A percentile compares a stretch with the other conserved stretches of the same genome.
These are phyloP conservation scores for Xylaria sp. DNA, from an alignment of 2,329 filamentous ascomycete genomes.

Conservation along the genomic window DNA sequence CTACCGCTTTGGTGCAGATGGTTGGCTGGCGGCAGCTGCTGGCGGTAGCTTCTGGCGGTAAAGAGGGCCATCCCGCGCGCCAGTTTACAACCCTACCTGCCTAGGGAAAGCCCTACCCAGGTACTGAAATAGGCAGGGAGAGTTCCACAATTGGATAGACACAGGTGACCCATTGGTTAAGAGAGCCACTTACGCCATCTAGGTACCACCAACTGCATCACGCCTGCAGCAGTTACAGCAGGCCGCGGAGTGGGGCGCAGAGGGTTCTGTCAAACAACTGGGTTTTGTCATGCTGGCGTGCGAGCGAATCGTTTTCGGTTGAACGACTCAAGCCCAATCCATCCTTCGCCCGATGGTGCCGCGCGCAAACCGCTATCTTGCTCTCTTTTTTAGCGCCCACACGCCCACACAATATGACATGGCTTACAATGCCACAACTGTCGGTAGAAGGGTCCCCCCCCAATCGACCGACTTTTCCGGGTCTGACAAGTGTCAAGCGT, in stretches of 20 bases:
- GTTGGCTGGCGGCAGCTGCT: slow-evolving; percentile 5
- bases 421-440: slow-evolving; percentile 15
- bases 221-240: not conserved
- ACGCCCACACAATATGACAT: not conserved
- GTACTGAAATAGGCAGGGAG: not conserved
- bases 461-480: slow-evolving; percentile 21
- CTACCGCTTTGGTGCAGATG: not conserved
- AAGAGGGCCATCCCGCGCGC: not conserved
- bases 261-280: not conserved
- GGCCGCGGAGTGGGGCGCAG: slow-evolving; percentile 12
- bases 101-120: not conserved
- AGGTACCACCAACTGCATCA: not conserved
- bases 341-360: slow-evolving; percentile 19
- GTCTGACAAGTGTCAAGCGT: slow-evolving; percentile 23
- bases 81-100: not conserved
- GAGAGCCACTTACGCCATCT: slow-evolving; percentile 11
- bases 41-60: slow-evolving; percentile 13
- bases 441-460: not conserved
- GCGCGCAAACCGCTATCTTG: slow-evolving; percentile 29
- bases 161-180: slow-evolving; percentile 17
- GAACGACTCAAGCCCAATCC: slow-evolving; percentile 10
- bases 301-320: slow-evolving; percentile 31
- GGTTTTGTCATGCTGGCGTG: slow-evolving; percentile 23
- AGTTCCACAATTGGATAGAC: slow-evolving; percentile 5
- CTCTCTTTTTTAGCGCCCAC: slow-evolving; percentile 24